These are phyloP conservation scores for Pseudonitzschia delicatissima DNA, from an alignment of 108 stramenopile genomes.

Conservation along the genomic window DNA sequence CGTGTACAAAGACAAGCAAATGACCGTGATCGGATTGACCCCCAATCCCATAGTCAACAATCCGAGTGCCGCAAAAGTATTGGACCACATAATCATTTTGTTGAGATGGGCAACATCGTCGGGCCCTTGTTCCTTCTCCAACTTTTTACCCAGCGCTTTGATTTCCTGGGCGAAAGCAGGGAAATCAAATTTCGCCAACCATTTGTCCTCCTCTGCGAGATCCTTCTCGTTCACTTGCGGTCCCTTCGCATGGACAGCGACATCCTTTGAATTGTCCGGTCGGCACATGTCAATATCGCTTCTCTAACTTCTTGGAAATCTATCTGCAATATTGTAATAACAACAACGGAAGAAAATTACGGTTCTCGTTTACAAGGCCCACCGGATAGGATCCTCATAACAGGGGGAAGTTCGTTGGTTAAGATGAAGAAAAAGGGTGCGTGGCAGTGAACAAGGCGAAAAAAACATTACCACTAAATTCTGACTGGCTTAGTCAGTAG, in stretches of 20 bases:
- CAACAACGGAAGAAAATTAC: too few relatives aligned
- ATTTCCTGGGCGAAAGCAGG: slow-evolving; percentile 80
- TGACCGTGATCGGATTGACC: slow-evolving; percentile 58
- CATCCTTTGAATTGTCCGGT: neutral
- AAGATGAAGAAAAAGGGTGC: too few relatives aligned
- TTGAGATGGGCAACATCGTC: slow-evolving; percentile 86
- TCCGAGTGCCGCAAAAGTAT: slow-evolving; percentile 73
- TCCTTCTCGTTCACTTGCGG: neutral
- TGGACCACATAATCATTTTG: slow-evolving; percentile 86
- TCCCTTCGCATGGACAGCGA: neutral
- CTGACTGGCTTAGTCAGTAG: too few relatives aligned
- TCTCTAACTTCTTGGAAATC: too few relatives aligned
- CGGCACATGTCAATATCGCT: too few relatives aligned
- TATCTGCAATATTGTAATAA: too few relatives aligned
- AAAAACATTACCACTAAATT: too few relatives aligned
- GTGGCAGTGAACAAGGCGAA: too few relatives aligned
- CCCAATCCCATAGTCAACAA: slow-evolving; percentile 49
- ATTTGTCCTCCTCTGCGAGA: slow-evolving; percentile 52
- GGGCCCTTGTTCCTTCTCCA: slow-evolving; percentile 70
- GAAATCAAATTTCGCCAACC: slow-evolving; percentile 79
- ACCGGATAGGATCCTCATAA: too few relatives aligned
- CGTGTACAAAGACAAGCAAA: slow-evolving; percentile 54
- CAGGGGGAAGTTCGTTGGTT: too few relatives aligned
- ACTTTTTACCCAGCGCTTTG: slow-evolving; percentile 69
- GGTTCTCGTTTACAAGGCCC: too few relatives aligned